Evolutionary conservation across 2,329 filamentous ascomycete genomes (phyloP), one percentile per base, ranked within the genome.

Genomic region (Zelopaecilomyces penicillatus): DNA sequence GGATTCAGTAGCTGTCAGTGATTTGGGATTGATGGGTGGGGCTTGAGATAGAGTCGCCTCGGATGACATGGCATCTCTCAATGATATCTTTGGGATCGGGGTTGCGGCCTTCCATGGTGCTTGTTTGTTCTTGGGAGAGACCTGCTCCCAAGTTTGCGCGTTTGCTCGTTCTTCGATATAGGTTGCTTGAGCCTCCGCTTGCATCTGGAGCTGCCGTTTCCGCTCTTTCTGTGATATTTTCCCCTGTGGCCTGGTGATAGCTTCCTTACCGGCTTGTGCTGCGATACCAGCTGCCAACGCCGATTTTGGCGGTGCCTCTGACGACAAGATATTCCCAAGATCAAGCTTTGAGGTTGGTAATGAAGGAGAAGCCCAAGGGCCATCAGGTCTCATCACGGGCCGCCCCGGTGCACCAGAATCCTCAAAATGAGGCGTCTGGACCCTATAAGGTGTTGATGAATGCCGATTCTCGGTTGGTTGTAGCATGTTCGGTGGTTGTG

Each of bases 181-280:
- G 6, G 68, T 63, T 30, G 63, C 65, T 47, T 73, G 66, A 32
- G 68, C 60, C 27, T 61, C 66, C 27, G 73, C 67, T 56, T 86
- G 79, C 49, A 80, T 74, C 56, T 88, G 83, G 55, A 88, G 79
- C 52, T 89, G 79, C 58, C 79, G 86, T 67, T 95, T 97, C 26
- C 89, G 82, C 62, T 96, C 90, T 58, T 93, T 95, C 55, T 97
- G 93, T 0, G 90, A 95, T 53, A 95, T 65, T 60, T 87, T 95
- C 0, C 65, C 59, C 11, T 68, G 66, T 0, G 68, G 55, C 34
- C 57, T 63, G 57, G 72, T 41, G 46, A 58, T 44, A 45, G 55
- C 26, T n/a, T 72, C 67, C 43, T 65, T 71, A 6, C 52, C 60
- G 39, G 63, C 73, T 53, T 78, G 71, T 1, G 73, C 73, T 5